These are phyloP conservation scores for Trichoderma parareesei DNA, from an alignment of 495 filamentous ascomycete species.

Conservation along the genomic window DNA sequence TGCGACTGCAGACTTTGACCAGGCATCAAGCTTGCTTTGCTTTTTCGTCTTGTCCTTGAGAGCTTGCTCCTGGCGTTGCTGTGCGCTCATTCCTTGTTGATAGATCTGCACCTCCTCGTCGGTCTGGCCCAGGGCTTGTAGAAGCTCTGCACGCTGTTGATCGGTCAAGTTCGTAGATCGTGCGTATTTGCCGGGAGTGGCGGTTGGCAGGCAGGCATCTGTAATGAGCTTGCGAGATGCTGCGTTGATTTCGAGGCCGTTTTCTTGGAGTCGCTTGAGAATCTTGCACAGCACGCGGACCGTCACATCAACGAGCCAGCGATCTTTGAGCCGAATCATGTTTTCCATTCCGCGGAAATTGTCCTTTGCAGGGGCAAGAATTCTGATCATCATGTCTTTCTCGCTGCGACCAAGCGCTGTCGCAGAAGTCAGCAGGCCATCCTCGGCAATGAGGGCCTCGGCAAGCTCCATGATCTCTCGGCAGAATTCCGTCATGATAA, in stretches of 20 bases:
- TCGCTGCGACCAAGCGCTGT: slow-evolving; percentile 36
- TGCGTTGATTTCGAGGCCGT: slow-evolving; percentile 56
- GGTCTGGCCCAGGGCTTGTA: slow-evolving; percentile 71
- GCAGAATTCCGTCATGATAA: slow-evolving; percentile 80
- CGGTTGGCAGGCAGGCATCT: slow-evolving; percentile 35
- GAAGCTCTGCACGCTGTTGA: slow-evolving; percentile 74
- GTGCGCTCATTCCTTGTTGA: neutral
- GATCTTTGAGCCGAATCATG: slow-evolving; percentile 78
- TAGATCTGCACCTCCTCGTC: slow-evolving; percentile 40
- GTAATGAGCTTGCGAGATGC: slow-evolving; percentile 54
- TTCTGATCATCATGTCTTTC: slow-evolving; percentile 37
- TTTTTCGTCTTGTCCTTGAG: slow-evolving; percentile 43
- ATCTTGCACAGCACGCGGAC: slow-evolving; percentile 60
- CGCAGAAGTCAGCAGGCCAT: slow-evolving; percentile 60
- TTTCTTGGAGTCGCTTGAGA: slow-evolving; percentile 60
- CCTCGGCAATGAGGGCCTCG: slow-evolving; percentile 73
- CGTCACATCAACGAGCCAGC: slow-evolving; percentile 67
- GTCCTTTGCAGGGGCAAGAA: slow-evolving; percentile 53
- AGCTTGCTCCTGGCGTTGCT: slow-evolving; percentile 44
- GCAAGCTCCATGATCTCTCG: slow-evolving; percentile 91
- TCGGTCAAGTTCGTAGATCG: slow-evolving; percentile 64
- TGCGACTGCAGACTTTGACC: slow-evolving; percentile 29
- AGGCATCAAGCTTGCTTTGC: slow-evolving; percentile 59
- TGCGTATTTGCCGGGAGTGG: slow-evolving; percentile 30
- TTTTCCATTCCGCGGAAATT: slow-evolving; percentile 63